A percentile compares a stretch with the other conserved stretches of the same genome.
Evolutionary conservation across 2,329 filamentous ascomycete species (phyloP).

Genomic region (Stenocarpella maydis): DNA sequence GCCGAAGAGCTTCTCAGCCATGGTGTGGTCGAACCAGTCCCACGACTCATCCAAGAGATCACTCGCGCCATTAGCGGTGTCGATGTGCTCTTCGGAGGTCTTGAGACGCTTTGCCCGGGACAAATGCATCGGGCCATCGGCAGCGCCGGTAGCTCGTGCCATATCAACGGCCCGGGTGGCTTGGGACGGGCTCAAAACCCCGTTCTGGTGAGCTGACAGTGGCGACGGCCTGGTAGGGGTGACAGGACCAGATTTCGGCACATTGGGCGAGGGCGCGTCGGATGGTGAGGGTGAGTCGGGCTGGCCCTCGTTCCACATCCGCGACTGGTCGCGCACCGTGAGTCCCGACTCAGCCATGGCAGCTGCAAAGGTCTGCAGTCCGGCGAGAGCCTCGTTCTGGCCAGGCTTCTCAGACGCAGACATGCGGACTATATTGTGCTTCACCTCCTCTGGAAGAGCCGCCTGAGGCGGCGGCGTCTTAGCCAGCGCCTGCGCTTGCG

Average conservation of each 20-base stretch:
- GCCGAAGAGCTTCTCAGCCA: neutral
- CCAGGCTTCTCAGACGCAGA: neutral
- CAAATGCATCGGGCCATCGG: neutral
- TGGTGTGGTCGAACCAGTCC: neutral
- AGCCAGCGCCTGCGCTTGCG: neutral
- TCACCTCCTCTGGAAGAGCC: neutral
- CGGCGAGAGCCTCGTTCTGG: neutral
- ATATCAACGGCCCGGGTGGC: neutral
- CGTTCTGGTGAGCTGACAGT: neutral
- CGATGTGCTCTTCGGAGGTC: conserved; percentile 7
- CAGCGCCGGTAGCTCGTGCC: neutral
- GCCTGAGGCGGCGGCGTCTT: neutral
- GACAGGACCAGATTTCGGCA: neutral
- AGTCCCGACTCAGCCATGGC: conserved; percentile 31
- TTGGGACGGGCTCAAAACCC: neutral
- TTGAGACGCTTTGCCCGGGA: conserved; percentile 31
- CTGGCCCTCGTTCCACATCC: conserved; percentile 70
- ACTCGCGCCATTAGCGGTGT: neutral
- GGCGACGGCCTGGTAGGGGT: conserved; percentile 29
- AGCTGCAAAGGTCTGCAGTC: neutral
- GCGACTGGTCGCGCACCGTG: conserved; percentile 57
- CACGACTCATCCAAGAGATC: neutral
- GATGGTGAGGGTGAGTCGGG: conserved; percentile 65
- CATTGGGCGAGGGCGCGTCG: conserved; percentile 1
- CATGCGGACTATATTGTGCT: neutral